These are phyloP conservation scores for Sclerotinia minor DNA, from an alignment of 2,329 filamentous ascomycete species.

Conservation along the genomic window DNA sequence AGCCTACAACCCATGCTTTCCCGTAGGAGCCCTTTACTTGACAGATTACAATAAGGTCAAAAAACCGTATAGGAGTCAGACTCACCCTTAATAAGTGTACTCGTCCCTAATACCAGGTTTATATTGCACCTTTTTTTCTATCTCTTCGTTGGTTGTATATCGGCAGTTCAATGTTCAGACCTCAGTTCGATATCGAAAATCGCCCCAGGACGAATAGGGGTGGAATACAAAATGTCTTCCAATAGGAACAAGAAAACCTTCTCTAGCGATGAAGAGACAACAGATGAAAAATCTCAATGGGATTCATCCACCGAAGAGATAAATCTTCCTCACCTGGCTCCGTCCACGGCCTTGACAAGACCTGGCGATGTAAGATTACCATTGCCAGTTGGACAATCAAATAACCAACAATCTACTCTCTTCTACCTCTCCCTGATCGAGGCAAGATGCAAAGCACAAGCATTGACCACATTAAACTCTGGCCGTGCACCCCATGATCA, in stretches of 20 bases:
- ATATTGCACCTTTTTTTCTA: not conserved
- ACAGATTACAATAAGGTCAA: constrained; percentile 1
- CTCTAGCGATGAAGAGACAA: constrained; percentile 4
- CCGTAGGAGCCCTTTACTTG: constrained; percentile 6
- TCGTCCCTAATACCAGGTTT: not conserved
- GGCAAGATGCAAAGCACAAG: constrained; percentile 38
- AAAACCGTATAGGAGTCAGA: not conserved
- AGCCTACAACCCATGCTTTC: not conserved
- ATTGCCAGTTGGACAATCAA: constrained; percentile 29
- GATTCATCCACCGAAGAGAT: constrained; percentile 24
- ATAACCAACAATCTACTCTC: constrained; percentile 33
- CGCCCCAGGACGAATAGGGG: constrained; percentile 14
- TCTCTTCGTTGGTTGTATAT: constrained; percentile 6
- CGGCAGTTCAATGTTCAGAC: constrained; percentile 19
- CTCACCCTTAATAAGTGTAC: not conserved
- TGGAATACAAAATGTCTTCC: constrained; percentile 9
- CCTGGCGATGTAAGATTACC: constrained; percentile 21
- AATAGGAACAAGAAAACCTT: not conserved
- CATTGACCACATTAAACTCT: constrained; percentile 33
- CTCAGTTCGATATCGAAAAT: constrained; percentile 12
- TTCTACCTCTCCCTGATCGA: constrained; percentile 41
- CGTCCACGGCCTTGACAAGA: constrained; percentile 24
- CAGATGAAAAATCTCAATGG: constrained; percentile 11
- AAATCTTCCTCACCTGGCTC: not conserved
- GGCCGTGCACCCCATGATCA: constrained; percentile 31